phyloP scores from a whole-genome alignment of 176 grass and related monocot genomes.

The Raddia distichophylla region DNA sequence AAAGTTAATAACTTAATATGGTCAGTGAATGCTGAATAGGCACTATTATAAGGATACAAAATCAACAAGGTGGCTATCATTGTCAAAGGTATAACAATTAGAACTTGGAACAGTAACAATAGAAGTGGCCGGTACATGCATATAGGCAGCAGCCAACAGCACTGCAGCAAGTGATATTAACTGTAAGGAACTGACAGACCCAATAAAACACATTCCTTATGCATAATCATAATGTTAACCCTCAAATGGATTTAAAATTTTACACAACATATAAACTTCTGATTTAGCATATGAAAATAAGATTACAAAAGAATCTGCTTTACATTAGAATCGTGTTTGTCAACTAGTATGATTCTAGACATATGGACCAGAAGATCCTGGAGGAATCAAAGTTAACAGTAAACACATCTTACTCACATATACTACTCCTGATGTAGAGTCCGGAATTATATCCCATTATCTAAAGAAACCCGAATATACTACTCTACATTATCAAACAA shows the following conservation, averaged over 20 bases:
- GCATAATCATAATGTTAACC: not conserved
- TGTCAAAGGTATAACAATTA: constrained; percentile 80
- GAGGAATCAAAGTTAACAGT: constrained; percentile 3
- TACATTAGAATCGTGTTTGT: not conserved
- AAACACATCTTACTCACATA: not conserved
- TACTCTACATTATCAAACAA: constrained; percentile 5
- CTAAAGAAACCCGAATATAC: too few species aligned
- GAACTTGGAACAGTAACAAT: constrained; percentile 65
- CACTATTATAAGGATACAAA: constrained; percentile 81
- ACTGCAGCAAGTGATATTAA: constrained; percentile 41
- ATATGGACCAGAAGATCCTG: constrained; percentile 2
- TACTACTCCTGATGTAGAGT: not conserved
- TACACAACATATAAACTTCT: not conserved
- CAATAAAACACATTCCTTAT: not conserved
- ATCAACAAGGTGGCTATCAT: constrained; percentile 82
- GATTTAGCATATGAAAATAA: constrained; percentile 3
- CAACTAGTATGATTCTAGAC: not conserved
- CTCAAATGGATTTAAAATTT: constrained; percentile 19
- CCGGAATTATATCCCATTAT: too few species aligned
- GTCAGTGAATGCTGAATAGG: constrained; percentile 7
- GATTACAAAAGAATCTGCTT: not conserved
- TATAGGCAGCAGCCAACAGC: constrained; percentile 41
- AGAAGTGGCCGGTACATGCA: constrained; percentile 27
- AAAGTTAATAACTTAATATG: constrained; percentile 10
- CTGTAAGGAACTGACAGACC: constrained; percentile 10